Evolutionary conservation across 1,139 yeast genomes (phyloP).

Genomic region (Scheffersomyces segobiensis): DNA sequence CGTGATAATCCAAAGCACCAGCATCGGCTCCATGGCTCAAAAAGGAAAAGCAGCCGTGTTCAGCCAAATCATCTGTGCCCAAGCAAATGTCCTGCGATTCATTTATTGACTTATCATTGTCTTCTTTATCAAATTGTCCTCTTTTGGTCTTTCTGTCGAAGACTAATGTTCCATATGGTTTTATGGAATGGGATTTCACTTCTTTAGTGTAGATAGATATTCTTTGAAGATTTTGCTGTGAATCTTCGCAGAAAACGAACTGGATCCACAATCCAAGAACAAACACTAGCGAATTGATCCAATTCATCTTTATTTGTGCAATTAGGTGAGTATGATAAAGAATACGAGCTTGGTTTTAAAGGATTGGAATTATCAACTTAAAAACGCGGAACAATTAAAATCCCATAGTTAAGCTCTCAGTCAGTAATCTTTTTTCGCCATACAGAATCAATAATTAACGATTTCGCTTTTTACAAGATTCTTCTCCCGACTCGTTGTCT

Average conservation of each 20-base stretch:
- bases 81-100: slow-evolving; percentile 25
- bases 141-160: slow-evolving; percentile 6
- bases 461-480: not conserved
- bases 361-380: not conserved
- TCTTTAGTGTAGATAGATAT: slow-evolving; percentile 8
- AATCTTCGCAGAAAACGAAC: not conserved
- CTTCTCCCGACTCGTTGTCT: not conserved
- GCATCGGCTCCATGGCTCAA: slow-evolving; percentile 4
- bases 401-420: not conserved
- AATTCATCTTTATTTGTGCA: not conserved
- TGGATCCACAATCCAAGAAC: not conserved
- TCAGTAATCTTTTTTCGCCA: not conserved
- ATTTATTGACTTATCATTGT: not conserved
- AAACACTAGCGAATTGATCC: not conserved
- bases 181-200: slow-evolving; percentile 8
- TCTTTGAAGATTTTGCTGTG: slow-evolving; percentile 1
- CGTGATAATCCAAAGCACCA: slow-evolving; percentile 5
- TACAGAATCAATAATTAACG: not conserved
- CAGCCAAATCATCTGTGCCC: slow-evolving; percentile 29
- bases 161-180: slow-evolving; percentile 16
- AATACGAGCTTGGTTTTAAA: not conserved
- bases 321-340: not conserved
- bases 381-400: not conserved
- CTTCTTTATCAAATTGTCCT: slow-evolving; percentile 2
- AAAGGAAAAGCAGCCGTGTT: slow-evolving; percentile 34